A percentile compares a stretch with the other conserved stretches of the same genome.
Evolutionary conservation across 1,139 yeast species (phyloP).

Genomic region (Suhomyces chickasaworum): DNA sequence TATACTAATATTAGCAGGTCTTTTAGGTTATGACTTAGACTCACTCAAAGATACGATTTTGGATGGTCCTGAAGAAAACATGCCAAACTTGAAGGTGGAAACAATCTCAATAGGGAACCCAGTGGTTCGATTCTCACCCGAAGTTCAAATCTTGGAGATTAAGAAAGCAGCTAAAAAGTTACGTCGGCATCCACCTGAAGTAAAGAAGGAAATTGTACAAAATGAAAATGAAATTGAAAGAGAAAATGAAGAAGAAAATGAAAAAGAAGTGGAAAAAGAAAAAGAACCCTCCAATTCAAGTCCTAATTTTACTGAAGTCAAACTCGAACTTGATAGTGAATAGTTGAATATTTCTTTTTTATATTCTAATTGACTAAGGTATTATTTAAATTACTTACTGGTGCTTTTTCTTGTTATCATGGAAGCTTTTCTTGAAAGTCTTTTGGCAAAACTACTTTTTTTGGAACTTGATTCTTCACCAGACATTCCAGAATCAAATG

Average conservation of each 20-base stretch:
- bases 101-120: constrained; percentile 58
- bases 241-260: too few relatives aligned
- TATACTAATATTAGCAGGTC: constrained; percentile 60
- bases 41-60: constrained; percentile 43
- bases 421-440: constrained; percentile 39
- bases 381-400: constrained; percentile 1
- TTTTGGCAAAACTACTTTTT: constrained; percentile 31
- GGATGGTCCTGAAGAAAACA: constrained; percentile 82
- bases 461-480: constrained; percentile 16
- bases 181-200: neutral
- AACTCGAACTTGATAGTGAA: neutral
- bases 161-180: constrained; percentile 21
- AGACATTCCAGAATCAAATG: constrained; percentile 19
- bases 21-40: constrained; percentile 50
- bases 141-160: constrained; percentile 58
- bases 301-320: neutral
- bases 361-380: too few relatives aligned
- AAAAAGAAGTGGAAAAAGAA: too few relatives aligned
- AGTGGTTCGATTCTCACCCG: constrained; percentile 58
- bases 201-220: neutral
- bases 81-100: constrained; percentile 68
- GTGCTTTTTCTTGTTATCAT: constrained; percentile 26
- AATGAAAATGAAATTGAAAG: too few relatives aligned
- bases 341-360: neutral
- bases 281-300: neutral